Evolutionary conservation across 2,329 filamentous ascomycete species (phyloP).

Genomic region (Trichophyton simii): DNA sequence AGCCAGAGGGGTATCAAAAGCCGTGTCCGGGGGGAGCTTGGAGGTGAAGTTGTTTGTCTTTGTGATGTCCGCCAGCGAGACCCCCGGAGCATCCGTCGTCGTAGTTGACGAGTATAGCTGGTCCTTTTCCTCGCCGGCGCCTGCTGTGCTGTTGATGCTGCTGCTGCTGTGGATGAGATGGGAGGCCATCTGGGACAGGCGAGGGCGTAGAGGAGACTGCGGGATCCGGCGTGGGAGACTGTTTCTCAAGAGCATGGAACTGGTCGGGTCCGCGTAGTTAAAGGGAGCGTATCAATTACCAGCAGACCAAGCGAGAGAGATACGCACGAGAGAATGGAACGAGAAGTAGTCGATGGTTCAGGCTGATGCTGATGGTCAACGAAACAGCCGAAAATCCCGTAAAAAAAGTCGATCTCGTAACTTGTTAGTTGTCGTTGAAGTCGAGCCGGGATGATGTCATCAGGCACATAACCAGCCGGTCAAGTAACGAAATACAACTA

Average conservation of each 20-base stretch:
- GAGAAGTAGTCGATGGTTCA: background rate
- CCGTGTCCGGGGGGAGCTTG: constrained; percentile 60
- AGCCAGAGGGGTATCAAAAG: constrained; percentile 64
- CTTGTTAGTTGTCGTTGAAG: too few relatives aligned
- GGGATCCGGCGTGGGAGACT: background rate
- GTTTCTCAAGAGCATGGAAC: constrained; percentile 11
- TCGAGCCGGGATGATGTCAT: background rate
- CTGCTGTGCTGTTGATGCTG: background rate
- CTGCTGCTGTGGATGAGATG: constrained; percentile 7
- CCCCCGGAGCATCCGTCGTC: constrained; percentile 12
- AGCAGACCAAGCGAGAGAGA: background rate
- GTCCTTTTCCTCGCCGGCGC: background rate
- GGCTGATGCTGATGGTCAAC: background rate
- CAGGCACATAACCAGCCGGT: too few relatives aligned
- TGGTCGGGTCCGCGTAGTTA: background rate
- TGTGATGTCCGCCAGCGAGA: constrained; percentile 40
- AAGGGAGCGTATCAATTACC: background rate
- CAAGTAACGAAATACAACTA: background rate
- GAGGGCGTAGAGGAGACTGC: background rate
- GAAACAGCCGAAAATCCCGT: background rate
- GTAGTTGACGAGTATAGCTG: background rate
- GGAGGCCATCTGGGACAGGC: constrained; percentile 12
- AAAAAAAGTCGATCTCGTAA: background rate
- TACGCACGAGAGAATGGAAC: background rate
- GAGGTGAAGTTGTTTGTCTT: constrained; percentile 54